A percentile compares a stretch with the other conserved stretches of the same genome.
These are phyloP conservation scores for Phytophthora pseudosyringae DNA, from an alignment of 352 stramenopile genomes.

Conservation along the genomic window DNA sequence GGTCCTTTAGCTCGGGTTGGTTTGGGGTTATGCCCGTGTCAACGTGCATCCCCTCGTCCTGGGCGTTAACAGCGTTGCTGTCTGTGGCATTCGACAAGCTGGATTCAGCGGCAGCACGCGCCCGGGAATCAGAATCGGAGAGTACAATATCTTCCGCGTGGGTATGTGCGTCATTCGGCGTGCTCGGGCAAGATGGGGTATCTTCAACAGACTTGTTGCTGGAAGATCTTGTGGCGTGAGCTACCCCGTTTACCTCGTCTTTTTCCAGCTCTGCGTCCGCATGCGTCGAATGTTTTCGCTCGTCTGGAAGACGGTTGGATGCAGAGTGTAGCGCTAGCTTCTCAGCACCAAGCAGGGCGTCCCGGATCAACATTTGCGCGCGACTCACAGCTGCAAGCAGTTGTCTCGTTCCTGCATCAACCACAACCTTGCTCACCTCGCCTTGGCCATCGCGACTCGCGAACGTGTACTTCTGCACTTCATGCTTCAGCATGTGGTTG, in stretches of 20 bases:
- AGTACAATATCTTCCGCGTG: conserved; percentile 3
- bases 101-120: neutral
- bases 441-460: neutral
- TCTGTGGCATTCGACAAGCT: neutral
- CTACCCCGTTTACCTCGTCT: neutral
- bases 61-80: neutral
- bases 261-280: neutral
- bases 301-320: conserved; percentile 39
- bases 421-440: neutral
- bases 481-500: conserved; percentile 42
- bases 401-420: conserved; percentile 26
- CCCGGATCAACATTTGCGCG: conserved; percentile 41
- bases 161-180: neutral
- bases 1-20: conserved; percentile 60
- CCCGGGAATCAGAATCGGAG: neutral
- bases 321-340: conserved; percentile 56
- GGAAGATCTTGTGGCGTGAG: neutral
- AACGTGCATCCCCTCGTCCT: conserved; percentile 11
- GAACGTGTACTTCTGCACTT: conserved; percentile 30
- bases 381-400: conserved; percentile 35
- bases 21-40: conserved; percentile 14
- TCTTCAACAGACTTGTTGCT: conserved; percentile 1
- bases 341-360: conserved; percentile 39
- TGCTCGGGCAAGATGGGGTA: neutral
- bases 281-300: conserved; percentile 22